phyloP scores from a whole-genome alignment of 805 yeast genomes.

The Metschnikowia peoriensis region DNA sequence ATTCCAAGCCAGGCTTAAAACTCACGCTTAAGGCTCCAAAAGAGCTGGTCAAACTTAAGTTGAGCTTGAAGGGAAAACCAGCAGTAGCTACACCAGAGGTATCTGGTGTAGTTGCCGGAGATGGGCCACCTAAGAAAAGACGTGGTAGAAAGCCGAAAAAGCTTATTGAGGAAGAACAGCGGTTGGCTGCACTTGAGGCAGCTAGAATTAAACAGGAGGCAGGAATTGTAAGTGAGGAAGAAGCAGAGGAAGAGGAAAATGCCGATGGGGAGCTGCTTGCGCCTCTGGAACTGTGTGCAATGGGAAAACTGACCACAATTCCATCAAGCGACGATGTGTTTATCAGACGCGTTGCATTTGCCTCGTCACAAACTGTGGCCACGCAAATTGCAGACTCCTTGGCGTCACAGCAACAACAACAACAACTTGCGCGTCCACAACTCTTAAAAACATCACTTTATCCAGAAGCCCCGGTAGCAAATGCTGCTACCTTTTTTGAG shows the following conservation, averaged over 20 bases:
- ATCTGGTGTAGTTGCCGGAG: conserved; percentile 8
- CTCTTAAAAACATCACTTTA: conserved; percentile 24
- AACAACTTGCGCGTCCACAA: conserved; percentile 26
- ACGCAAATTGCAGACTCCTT: conserved; percentile 12
- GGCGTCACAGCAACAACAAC: conserved; percentile 11
- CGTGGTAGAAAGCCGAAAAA: conserved; percentile 24
- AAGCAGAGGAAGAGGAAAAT: conserved; percentile 7
- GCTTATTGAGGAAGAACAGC: conserved; percentile 22
- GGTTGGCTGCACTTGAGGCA: conserved; percentile 15
- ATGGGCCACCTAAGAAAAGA: conserved; percentile 21
- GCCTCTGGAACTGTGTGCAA: conserved; percentile 13
- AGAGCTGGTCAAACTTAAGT: conserved; percentile 27
- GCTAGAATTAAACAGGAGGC: conserved; percentile 11
- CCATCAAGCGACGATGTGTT: conserved; percentile 19
- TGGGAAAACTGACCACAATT: conserved; percentile 16
- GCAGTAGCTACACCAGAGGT: conserved; percentile 5
- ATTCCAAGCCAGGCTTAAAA: conserved; percentile 22
- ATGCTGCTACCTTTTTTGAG: conserved; percentile 31
- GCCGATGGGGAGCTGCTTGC: conserved; percentile 7
- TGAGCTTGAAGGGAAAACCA: conserved; percentile 25
- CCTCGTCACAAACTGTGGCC: conserved; percentile 12
- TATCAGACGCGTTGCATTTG: conserved; percentile 16
- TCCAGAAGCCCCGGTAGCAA: conserved; percentile 30
- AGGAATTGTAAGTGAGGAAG: conserved; percentile 9
- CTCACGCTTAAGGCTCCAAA: conserved; percentile 26